These are phyloP conservation scores for Fraxinus quadrangulata DNA, from an alignment of 257 asterid species.

Conservation along the genomic window DNA sequence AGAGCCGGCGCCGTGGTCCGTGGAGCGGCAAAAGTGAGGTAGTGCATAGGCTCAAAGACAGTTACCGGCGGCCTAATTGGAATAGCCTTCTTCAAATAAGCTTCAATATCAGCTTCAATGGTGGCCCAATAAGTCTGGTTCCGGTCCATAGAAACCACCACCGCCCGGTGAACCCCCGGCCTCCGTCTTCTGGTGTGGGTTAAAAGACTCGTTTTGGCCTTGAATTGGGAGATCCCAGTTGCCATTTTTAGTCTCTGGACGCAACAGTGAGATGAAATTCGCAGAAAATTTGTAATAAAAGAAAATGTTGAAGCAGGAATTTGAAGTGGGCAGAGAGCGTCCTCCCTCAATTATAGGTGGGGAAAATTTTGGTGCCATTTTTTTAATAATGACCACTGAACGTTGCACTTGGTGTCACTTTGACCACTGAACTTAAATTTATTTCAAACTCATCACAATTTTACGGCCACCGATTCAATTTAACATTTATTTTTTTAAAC, in stretches of 20 bases:
- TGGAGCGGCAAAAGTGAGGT: conserved; percentile 66
- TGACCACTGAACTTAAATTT: too few species aligned
- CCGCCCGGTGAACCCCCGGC: conserved; percentile 13
- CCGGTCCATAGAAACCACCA: conserved; percentile 23
- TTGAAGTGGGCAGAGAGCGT: neutral
- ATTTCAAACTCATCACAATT: too few species aligned
- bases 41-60: conserved; percentile 74
- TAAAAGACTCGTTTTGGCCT: conserved; percentile 18
- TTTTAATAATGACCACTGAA: too few species aligned
- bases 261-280: neutral
- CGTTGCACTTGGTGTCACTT: too few species aligned
- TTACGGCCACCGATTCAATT: too few species aligned
- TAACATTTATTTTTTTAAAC: too few species aligned
- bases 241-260: conserved; percentile 28
- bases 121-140: conserved; percentile 47
- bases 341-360: neutral
- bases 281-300: neutral
- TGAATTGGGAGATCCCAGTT: conserved; percentile 25
- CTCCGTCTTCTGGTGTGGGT: conserved; percentile 11
- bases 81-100: conserved; percentile 51
- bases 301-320: neutral
- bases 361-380: neutral
- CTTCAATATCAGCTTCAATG: conserved; percentile 53
- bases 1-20: conserved; percentile 59
- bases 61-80: conserved; percentile 53